A percentile compares a stretch with the other conserved stretches of the same genome.
Conservation (phyloP, 2,329 filamentous ascomycete genomes). For the Penicillium verrucosum region DNA sequence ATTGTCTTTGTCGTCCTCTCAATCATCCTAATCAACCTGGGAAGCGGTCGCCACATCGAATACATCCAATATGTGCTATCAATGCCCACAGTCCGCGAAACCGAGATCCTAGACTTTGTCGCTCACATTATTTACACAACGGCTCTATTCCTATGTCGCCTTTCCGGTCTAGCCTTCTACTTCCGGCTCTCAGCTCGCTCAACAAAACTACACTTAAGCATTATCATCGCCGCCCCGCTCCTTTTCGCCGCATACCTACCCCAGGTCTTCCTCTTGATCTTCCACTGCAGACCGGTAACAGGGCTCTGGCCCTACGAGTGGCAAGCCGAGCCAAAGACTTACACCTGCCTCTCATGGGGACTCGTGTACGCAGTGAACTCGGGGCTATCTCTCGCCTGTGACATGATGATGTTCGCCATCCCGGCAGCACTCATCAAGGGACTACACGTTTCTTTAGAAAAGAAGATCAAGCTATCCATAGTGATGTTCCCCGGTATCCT, state of each 20-base stretch:
- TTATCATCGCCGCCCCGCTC: conserved; percentile 30
- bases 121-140: conserved; percentile 54
- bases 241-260: conserved; percentile 47
- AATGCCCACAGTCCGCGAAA: conserved; percentile 40
- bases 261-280: conserved; percentile 51
- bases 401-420: conserved; percentile 51
- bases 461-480: conserved; percentile 48
- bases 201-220: conserved; percentile 22
- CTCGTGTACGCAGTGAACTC: conserved; percentile 54
- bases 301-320: conserved; percentile 53
- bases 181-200: conserved; percentile 43
- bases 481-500: conserved; percentile 51
- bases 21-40: conserved; percentile 47
- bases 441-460: conserved; percentile 44
- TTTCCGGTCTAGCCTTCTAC: conserved; percentile 55
- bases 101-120: conserved; percentile 50
- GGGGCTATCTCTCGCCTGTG: conserved; percentile 49
- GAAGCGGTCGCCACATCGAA: conserved; percentile 43
- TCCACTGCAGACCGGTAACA: conserved; percentile 53
- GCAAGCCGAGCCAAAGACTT: conserved; percentile 42
- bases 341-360: conserved; percentile 51
- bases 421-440: conserved; percentile 49
- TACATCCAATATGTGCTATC: conserved; percentile 47
- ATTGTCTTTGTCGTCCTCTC: conserved; percentile 46
- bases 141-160: conserved; percentile 49